These are phyloP conservation scores for Suhomyces atakaporum DNA, from an alignment of 1,139 yeast genomes.

Conservation along the genomic window DNA sequence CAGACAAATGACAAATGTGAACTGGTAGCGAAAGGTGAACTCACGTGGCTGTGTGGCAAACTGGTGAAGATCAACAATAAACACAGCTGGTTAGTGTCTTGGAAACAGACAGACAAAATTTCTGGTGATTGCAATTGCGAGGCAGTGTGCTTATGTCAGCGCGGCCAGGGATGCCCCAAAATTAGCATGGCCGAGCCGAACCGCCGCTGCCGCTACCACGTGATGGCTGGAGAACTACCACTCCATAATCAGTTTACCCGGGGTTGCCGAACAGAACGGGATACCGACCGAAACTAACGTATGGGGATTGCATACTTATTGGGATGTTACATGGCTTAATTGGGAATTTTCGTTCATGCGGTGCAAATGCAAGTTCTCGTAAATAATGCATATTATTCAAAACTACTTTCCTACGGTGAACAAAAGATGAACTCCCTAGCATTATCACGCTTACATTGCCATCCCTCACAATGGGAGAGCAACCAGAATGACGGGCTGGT, in stretches of 20 bases:
- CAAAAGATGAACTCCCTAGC: too few species aligned
- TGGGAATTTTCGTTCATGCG: too few species aligned
- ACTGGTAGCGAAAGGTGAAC: not conserved
- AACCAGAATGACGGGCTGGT: too few species aligned
- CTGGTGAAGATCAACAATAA: not conserved
- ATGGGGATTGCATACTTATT: too few species aligned
- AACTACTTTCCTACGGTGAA: too few species aligned
- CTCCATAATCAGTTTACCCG: not conserved
- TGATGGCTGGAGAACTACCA: not conserved
- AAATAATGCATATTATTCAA: too few species aligned
- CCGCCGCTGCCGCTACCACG: constrained; percentile 2
- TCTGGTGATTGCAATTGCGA: constrained; percentile 2
- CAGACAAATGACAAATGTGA: too few species aligned
- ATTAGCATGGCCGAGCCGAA: not conserved
- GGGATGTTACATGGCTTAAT: too few species aligned
- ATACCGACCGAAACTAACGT: too few species aligned
- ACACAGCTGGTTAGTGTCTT: not conserved
- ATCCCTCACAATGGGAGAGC: too few species aligned
- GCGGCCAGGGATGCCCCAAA: constrained; percentile 1
- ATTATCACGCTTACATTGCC: too few species aligned
- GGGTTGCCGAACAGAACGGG: not conserved
- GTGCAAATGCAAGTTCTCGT: too few species aligned
- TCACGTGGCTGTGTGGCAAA: not conserved
- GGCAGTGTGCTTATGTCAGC: constrained; percentile 3
- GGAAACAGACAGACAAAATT: constrained; percentile 1